Percentiles rank a stretch among this genome's conserved stretches.
Conservation (phyloP, 202 grass and related monocot genomes). For the Musa balbisiana region DNA sequence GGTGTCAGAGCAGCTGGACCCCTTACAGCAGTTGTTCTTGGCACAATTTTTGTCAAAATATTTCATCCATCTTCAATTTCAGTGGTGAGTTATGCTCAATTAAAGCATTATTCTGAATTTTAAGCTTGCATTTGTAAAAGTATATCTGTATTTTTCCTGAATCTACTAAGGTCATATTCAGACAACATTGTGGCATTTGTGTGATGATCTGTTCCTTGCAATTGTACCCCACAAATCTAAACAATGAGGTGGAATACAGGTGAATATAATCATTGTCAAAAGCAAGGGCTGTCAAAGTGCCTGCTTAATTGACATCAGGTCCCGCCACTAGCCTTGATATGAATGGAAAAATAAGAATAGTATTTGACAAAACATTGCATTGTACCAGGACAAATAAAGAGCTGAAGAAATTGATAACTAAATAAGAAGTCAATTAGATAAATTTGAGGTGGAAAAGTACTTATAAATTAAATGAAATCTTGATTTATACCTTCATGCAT, state of each 20-base stretch:
- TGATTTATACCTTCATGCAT: background rate
- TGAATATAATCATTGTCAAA: no score
- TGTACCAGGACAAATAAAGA: background rate
- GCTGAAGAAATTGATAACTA: no score
- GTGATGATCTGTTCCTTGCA: background rate
- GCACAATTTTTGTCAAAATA: conserved; percentile 79
- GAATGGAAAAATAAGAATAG: background rate
- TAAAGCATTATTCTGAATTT: background rate
- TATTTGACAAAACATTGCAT: background rate
- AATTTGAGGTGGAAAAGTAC: no score
- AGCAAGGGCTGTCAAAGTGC: background rate
- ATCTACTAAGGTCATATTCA: background rate
- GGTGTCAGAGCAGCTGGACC: conserved; percentile 73
- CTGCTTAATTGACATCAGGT: background rate
- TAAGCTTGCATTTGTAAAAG: background rate
- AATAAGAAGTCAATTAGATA: no score
- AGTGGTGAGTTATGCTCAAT: conserved; percentile 51
- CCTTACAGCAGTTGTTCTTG: conserved; percentile 83
- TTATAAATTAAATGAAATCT: no score
- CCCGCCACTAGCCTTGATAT: background rate
- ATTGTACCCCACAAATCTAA: no score
- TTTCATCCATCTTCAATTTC: conserved; percentile 79
- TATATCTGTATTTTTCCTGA: background rate
- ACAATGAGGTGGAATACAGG: no score
- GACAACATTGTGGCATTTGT: background rate